Percentiles rank a stretch among this genome's conserved stretches.
These are phyloP conservation scores for Tuber magnatum DNA, from an alignment of 495 filamentous ascomycete species.

Conservation along the genomic window DNA sequence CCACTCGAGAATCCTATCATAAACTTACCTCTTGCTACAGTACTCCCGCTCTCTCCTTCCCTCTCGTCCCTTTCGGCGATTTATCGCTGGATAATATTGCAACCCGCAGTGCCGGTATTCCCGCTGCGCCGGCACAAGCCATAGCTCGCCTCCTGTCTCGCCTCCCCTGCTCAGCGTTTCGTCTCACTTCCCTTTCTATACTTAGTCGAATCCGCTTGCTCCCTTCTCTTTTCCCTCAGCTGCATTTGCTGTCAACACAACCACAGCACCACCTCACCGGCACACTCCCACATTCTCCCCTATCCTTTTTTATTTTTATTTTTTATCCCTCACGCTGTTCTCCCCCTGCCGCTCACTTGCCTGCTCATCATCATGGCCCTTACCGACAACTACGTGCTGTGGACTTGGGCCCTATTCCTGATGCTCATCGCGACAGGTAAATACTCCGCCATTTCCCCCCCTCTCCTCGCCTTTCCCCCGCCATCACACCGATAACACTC, in stretches of 20 bases:
- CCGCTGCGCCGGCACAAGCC: background rate
- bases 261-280: background rate
- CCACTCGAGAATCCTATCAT: too few species aligned
- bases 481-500: conserved; percentile 7
- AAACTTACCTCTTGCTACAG: too few species aligned
- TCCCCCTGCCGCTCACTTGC: background rate
- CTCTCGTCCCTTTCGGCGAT: background rate
- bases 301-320: background rate
- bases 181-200: background rate
- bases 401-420: conserved; percentile 58
- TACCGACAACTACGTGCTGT: conserved; percentile 59
- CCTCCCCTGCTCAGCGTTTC: conserved; percentile 1
- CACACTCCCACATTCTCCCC: background rate
- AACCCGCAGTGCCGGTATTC: background rate
- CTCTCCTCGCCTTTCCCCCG: conserved; percentile 9
- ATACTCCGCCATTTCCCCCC: conserved; percentile 30
- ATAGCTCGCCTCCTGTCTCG: conserved; percentile 3
- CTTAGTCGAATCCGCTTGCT: background rate
- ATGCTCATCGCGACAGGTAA: conserved; percentile 57
- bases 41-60: background rate
- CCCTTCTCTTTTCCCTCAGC: background rate
- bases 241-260: background rate
- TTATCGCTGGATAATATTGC: background rate
- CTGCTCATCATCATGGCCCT: conserved; percentile 27
- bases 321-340: background rate